These are phyloP conservation scores for Nannizziopsis barbatae DNA, from an alignment of 2,329 filamentous ascomycete species.

Conservation along the genomic window DNA sequence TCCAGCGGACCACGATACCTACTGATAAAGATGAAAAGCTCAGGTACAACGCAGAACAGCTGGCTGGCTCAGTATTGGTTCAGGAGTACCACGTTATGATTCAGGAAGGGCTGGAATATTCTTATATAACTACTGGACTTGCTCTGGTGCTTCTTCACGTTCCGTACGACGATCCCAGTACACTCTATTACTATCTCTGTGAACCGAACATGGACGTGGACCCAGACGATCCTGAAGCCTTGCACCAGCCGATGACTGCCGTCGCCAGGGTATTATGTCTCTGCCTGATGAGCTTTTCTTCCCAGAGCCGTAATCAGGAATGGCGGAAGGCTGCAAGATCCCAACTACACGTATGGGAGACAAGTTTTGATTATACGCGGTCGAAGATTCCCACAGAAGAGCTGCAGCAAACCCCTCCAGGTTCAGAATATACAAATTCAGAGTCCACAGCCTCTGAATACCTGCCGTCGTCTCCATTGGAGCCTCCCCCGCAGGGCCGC, in stretches of 20 bases:
- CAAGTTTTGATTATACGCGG: slow-evolving; percentile 16
- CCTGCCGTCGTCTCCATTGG: slow-evolving; percentile 17
- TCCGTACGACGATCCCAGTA: slow-evolving; percentile 17
- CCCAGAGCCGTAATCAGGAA: slow-evolving; percentile 14
- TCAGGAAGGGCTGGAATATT: slow-evolving; percentile 12
- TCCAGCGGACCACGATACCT: slow-evolving; percentile 14
- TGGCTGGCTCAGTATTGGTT: slow-evolving; percentile 15
- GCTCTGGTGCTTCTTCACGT: slow-evolving; percentile 15
- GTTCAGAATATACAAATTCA: slow-evolving; percentile 18
- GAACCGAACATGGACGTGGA: slow-evolving; percentile 19
- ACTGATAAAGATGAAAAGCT: slow-evolving; percentile 16
- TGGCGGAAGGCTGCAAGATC: slow-evolving; percentile 17
- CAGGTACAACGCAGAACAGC: slow-evolving; percentile 18
- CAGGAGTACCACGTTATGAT: slow-evolving; percentile 15
- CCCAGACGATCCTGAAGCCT: slow-evolving; percentile 9
- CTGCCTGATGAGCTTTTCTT: slow-evolving; percentile 19
- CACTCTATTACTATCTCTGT: slow-evolving; percentile 22
- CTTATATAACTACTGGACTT: slow-evolving; percentile 9
- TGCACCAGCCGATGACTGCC: slow-evolving; percentile 15
- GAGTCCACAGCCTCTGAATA: background rate
- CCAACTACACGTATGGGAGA: slow-evolving; percentile 17
- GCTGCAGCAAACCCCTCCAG: slow-evolving; percentile 15
- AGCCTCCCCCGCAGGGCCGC: slow-evolving; percentile 11
- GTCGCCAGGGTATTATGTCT: slow-evolving; percentile 19
- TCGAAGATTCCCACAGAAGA: slow-evolving; percentile 17